These are phyloP conservation scores for Luffa acutangula DNA, from an alignment of 306 rosid species.

Conservation along the genomic window DNA sequence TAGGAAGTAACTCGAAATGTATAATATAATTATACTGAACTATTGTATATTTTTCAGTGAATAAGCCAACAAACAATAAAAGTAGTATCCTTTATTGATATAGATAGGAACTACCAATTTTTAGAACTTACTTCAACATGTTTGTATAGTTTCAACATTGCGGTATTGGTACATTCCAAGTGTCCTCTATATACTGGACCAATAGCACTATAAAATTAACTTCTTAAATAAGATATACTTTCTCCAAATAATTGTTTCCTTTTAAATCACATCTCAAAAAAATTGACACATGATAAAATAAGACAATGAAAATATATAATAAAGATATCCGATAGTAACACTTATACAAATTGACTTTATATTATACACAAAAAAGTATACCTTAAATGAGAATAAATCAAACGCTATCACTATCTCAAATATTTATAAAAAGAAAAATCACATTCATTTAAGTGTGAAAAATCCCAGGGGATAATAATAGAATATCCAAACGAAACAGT, in stretches of 20 bases:
- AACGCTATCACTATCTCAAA: background rate
- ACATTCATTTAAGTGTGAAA: background rate
- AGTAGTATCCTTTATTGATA: no score
- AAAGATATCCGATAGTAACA: background rate
- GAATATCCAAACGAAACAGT: background rate
- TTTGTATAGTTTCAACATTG: background rate
- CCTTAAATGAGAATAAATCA: background rate
- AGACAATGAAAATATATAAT: background rate
- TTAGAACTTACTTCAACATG: background rate
- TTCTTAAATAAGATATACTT: background rate
- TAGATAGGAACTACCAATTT: background rate
- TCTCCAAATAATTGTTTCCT: background rate
- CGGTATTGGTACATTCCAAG: background rate
- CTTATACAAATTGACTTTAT: background rate
- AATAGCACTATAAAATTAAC: background rate
- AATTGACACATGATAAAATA: background rate
- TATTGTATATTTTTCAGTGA: no score
- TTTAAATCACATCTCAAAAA: background rate
- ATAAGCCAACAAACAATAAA: background rate
- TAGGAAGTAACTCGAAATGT: no score
- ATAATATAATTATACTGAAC: no score
- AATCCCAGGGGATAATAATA: background rate
- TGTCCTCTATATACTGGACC: no score
- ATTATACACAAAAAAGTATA: background rate
- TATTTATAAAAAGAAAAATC: background rate